A percentile compares a stretch with the other conserved stretches of the same genome.
These are phyloP conservation scores for Pistacia vera DNA, from an alignment of 345 rosid species.

Conservation along the genomic window DNA sequence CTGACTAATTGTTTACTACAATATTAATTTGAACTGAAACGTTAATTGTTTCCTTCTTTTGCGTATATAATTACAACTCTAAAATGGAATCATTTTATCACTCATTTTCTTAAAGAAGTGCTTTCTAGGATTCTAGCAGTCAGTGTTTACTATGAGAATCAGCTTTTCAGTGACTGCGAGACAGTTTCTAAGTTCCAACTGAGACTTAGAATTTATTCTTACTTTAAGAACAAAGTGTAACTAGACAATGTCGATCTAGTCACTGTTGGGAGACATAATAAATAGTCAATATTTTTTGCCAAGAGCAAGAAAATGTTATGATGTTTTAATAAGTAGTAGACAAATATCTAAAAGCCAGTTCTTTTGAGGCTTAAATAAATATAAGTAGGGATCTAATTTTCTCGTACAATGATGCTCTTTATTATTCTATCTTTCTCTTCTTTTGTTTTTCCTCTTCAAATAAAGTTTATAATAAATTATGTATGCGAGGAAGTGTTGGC, in stretches of 20 bases:
- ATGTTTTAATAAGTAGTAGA: no score
- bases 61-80: neutral
- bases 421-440: no score
- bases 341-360: no score
- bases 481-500: neutral
- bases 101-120: neutral
- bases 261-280: no score
- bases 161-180: neutral
- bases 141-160: neutral
- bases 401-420: no score
- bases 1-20: neutral
- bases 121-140: neutral
- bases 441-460: no score
- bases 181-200: neutral
- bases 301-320: neutral
- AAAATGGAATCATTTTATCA: neutral
- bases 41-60: neutral
- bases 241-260: no score
- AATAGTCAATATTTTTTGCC: no score
- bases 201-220: neutral
- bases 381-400: no score
- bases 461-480: neutral
- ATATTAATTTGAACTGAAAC: neutral
- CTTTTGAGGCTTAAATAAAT: no score
- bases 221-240: neutral